phyloP scores from a whole-genome alignment of 768 basidiomycete species.

The Lentinula aciculospora region DNA sequence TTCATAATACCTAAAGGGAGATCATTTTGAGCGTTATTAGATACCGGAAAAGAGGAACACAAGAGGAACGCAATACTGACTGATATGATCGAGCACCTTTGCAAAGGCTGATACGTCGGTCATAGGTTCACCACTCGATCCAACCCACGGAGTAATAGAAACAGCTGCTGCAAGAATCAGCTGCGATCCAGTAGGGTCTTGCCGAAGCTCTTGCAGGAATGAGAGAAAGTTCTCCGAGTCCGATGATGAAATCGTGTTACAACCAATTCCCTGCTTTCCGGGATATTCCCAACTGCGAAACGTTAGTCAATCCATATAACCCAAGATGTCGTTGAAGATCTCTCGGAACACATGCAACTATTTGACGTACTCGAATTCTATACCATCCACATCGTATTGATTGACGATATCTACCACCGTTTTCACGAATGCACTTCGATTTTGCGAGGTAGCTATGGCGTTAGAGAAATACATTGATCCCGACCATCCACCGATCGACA shows the following conservation, averaged over 20 bases:
- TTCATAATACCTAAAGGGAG: constrained; percentile 46
- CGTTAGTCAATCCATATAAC: no score
- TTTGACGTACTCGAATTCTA: constrained; percentile 59
- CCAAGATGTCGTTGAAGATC: no score
- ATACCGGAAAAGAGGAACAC: neutral
- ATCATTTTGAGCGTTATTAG: neutral
- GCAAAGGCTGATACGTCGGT: constrained; percentile 64
- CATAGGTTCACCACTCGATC: constrained; percentile 47
- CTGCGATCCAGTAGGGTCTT: constrained; percentile 42
- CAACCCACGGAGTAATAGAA: constrained; percentile 61
- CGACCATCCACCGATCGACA: constrained; percentile 7
- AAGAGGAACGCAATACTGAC: constrained; percentile 25
- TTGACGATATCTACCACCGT: constrained; percentile 44
- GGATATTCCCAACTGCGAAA: constrained; percentile 80
- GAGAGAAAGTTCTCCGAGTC: constrained; percentile 78
- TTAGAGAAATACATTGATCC: constrained; percentile 60
- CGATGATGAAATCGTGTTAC: constrained; percentile 49
- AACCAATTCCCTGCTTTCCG: constrained; percentile 55
- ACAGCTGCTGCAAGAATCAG: constrained; percentile 72
- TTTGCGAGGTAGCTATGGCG: constrained; percentile 45
- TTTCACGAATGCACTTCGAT: constrained; percentile 54
- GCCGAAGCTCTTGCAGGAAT: constrained; percentile 69
- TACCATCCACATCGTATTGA: constrained; percentile 50
- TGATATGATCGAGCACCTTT: constrained; percentile 67
- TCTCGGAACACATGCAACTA: no score